Conservation (phyloP, 140 eudicot genomes). For the Flaveria floridana region DNA sequence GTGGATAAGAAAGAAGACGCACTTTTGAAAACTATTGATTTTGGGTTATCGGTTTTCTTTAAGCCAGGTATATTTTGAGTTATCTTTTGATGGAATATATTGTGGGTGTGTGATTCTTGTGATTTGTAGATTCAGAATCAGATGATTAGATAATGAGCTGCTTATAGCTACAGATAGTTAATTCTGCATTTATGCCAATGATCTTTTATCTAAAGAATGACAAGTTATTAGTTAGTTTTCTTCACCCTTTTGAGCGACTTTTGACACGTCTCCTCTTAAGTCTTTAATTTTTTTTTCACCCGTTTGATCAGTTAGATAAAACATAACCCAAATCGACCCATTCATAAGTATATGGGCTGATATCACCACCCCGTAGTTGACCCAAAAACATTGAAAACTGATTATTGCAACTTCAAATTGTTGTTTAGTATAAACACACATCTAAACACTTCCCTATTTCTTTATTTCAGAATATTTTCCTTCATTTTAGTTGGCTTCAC, state of each 20-base stretch:
- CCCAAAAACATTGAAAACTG: too few relatives aligned
- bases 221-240: too few relatives aligned
- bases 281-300: not conserved
- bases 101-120: not conserved
- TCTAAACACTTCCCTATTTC: not conserved
- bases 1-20: conserved; percentile 85
- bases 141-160: conserved; percentile 4
- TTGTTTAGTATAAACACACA: not conserved
- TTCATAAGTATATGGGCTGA: too few relatives aligned
- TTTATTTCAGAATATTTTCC: not conserved
- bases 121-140: conserved; percentile 3
- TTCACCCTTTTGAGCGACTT: not conserved
- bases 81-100: conserved; percentile 24
- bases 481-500: not conserved
- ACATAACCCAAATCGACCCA: too few relatives aligned
- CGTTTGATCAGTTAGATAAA: too few relatives aligned
- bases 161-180: not conserved
- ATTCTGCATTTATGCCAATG: not conserved
- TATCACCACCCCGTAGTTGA: too few relatives aligned
- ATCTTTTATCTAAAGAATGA: not conserved
- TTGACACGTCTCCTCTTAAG: too few relatives aligned
- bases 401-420: too few relatives aligned
- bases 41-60: conserved; percentile 82
- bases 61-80: conserved; percentile 70
- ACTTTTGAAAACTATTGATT: conserved; percentile 84